Conservation (phyloP, 441 rosid genomes). For the Corymbia calophylla region DNA sequence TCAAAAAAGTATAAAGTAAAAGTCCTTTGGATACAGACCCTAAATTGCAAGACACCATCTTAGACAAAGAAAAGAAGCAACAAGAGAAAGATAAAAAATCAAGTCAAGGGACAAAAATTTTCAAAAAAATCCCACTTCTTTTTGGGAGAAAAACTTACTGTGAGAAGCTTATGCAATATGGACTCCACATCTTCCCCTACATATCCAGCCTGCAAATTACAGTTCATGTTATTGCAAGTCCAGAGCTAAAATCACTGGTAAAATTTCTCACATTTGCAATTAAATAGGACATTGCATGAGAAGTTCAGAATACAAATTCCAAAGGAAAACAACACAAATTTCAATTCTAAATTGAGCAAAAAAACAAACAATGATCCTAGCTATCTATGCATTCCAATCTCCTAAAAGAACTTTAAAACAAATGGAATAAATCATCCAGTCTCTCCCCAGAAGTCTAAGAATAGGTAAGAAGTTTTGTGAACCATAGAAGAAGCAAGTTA, state of each 20-base stretch:
- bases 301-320: neutral
- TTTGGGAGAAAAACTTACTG: slow-evolving; percentile 27
- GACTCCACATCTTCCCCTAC: slow-evolving; percentile 99
- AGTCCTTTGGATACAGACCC: neutral
- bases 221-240: neutral
- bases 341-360: neutral
- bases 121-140: neutral
- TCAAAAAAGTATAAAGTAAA: neutral
- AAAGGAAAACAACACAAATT: neutral
- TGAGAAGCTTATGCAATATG: slow-evolving; percentile 89
- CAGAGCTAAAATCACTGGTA: neutral
- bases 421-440: neutral
- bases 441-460: neutral
- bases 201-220: slow-evolving; percentile 83
- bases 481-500: neutral
- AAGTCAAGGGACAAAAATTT: neutral
- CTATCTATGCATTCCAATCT: neutral
- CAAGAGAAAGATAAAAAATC: neutral
- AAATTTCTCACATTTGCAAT: neutral
- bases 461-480: neutral
- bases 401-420: neutral
- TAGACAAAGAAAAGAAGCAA: neutral
- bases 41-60: neutral
- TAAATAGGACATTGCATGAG: neutral
- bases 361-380: neutral